These are phyloP conservation scores for Blastomyces gilchristii DNA, from an alignment of 2,329 filamentous ascomycete species.

Conservation along the genomic window DNA sequence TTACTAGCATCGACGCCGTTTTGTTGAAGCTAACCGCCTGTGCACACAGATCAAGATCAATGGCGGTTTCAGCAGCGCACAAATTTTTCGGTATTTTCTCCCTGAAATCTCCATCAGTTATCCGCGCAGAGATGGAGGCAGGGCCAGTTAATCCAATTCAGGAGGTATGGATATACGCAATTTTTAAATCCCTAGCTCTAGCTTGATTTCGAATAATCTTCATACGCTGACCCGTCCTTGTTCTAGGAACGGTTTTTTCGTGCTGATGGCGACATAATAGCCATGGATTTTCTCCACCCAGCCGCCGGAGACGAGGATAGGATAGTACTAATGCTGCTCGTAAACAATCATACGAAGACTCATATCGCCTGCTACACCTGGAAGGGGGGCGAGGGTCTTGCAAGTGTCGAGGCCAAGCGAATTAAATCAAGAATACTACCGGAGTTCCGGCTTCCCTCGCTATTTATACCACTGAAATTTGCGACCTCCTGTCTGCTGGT, in stretches of 20 bases:
- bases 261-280: slow-evolving; percentile 65
- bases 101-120: slow-evolving; percentile 46
- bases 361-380: slow-evolving; percentile 44
- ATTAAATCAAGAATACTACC: slow-evolving; percentile 24
- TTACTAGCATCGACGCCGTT: slow-evolving; percentile 8
- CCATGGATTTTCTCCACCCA: slow-evolving; percentile 77
- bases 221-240: slow-evolving; percentile 2
- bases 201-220: not conserved
- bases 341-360: slow-evolving; percentile 36
- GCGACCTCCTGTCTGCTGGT: slow-evolving; percentile 61
- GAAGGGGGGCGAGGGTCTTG: slow-evolving; percentile 36
- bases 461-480: slow-evolving; percentile 62
- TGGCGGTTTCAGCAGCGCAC: slow-evolving; percentile 61
- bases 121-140: slow-evolving; percentile 43
- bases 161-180: slow-evolving; percentile 31
- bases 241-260: slow-evolving; percentile 38
- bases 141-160: slow-evolving; percentile 51
- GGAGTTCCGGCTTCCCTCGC: slow-evolving; percentile 49
- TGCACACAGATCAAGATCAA: slow-evolving; percentile 39
- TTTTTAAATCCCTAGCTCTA: slow-evolving; percentile 10
- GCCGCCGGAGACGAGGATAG: slow-evolving; percentile 54
- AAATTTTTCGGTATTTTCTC: slow-evolving; percentile 62
- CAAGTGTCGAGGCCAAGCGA: slow-evolving; percentile 21
- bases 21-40: slow-evolving; percentile 6
- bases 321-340: slow-evolving; percentile 63